Conservation (phyloP, 139 green algal genomes). For the Eudorina sp. region DNA sequence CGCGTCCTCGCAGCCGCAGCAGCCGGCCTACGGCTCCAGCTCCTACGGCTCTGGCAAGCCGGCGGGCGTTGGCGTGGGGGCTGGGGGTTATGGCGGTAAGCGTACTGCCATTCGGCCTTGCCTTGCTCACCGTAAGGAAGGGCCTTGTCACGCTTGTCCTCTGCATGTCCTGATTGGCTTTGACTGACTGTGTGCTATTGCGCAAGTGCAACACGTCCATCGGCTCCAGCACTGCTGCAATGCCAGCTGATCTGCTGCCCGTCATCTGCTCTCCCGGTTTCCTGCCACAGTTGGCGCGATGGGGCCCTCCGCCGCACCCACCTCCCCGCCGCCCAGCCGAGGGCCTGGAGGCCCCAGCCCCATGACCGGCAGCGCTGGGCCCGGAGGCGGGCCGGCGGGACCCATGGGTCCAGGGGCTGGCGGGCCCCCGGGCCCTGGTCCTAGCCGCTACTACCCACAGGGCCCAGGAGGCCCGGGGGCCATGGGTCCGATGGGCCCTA, state of each 20-base stretch:
- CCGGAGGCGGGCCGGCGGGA: not conserved
- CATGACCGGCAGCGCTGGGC: not conserved
- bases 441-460: not conserved
- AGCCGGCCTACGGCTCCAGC: not conserved
- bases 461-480: not conserved
- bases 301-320: not conserved
- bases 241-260: too few relatives aligned
- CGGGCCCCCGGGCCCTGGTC: not conserved
- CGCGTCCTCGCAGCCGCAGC: not conserved
- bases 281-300: not conserved
- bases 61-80: not conserved
- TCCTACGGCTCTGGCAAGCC: constrained; percentile 3
- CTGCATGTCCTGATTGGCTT: too few relatives aligned
- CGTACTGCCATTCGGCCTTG: too few relatives aligned
- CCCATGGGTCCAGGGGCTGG: constrained; percentile 3
- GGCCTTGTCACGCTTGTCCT: too few relatives aligned
- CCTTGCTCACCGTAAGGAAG: too few relatives aligned
- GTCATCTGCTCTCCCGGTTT: too few relatives aligned
- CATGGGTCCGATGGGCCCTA: not conserved
- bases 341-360: not conserved
- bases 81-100: constrained; percentile 29
- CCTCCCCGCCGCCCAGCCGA: not conserved
- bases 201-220: too few relatives aligned
- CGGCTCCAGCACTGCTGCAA: too few relatives aligned
- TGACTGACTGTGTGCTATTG: too few relatives aligned